Percentiles rank a stretch among this genome's conserved stretches.
phyloP scores from a whole-genome alignment of 768 basidiomycete species.

The Sarcomyxa edulis region DNA sequence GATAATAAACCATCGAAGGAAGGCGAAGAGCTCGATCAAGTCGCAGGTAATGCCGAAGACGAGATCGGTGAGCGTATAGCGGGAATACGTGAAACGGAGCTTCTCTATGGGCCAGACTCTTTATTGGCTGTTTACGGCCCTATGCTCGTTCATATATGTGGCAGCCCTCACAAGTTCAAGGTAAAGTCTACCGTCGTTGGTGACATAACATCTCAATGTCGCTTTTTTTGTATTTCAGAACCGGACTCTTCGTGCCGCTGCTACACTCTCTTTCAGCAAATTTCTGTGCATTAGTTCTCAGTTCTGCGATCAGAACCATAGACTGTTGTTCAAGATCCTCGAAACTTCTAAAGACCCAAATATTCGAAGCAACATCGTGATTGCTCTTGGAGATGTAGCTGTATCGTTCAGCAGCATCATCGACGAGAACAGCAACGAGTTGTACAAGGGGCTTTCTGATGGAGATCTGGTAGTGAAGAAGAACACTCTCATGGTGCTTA shows the following conservation, averaged over 20 bases:
- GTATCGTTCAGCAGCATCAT: slow-evolving; percentile 97
- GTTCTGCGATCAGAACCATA: slow-evolving; percentile 89
- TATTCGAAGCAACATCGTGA: slow-evolving; percentile 94
- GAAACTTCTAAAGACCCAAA: slow-evolving; percentile 87
- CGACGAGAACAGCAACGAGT: slow-evolving; percentile 93
- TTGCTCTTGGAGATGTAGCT: slow-evolving; percentile 95
- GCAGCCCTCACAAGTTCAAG: slow-evolving; percentile 88
- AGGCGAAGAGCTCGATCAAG: slow-evolving; percentile 91
- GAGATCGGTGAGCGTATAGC: slow-evolving; percentile 94
- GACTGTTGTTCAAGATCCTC: slow-evolving; percentile 88
- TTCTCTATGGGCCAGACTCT: slow-evolving; percentile 79
- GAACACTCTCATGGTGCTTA: slow-evolving; percentile 98
- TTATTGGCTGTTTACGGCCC: slow-evolving; percentile 84
- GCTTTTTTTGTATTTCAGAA: slow-evolving; percentile 45
- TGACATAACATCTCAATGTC: slow-evolving; percentile 3
- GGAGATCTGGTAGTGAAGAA: slow-evolving; percentile 89
- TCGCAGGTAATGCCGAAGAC: slow-evolving; percentile 96
- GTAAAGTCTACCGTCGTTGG: slow-evolving; percentile 34
- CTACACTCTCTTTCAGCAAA: slow-evolving; percentile 88
- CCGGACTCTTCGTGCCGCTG: slow-evolving; percentile 77
- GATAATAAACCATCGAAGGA: slow-evolving; percentile 45
- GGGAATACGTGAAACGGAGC: slow-evolving; percentile 76
- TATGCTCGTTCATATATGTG: slow-evolving; percentile 85
- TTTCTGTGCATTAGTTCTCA: slow-evolving; percentile 93
- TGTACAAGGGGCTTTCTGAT: slow-evolving; percentile 93